phyloP scores from a whole-genome alignment of 2,329 filamentous ascomycete species.

The Colletotrichum acutatum region DNA sequence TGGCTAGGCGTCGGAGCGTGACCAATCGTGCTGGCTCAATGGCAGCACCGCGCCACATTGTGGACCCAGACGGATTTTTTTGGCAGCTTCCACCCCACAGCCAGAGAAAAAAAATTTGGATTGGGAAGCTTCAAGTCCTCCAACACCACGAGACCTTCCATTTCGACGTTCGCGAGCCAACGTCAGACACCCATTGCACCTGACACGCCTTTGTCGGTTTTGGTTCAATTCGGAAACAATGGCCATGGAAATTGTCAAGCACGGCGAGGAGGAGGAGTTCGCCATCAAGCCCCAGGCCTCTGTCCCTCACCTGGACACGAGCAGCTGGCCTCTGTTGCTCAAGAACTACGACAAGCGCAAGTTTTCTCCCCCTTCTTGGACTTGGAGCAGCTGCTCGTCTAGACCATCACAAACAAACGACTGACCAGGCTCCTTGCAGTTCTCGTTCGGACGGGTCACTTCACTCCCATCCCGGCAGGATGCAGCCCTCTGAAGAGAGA shows the following conservation, averaged over 20 bases:
- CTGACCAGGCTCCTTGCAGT: conserved; percentile 62
- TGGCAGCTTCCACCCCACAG: conserved; percentile 36
- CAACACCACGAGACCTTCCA: conserved; percentile 33
- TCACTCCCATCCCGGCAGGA: conserved; percentile 94
- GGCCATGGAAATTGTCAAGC: conserved; percentile 61
- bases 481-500: conserved; percentile 93
- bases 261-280: conserved; percentile 74
- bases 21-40: conserved; percentile 25
- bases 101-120: conserved; percentile 39
- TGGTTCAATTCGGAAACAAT: conserved; percentile 41
- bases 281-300: conserved; percentile 92
- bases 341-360: conserved; percentile 95
- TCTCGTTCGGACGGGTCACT: conserved; percentile 93
- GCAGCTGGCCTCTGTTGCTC: conserved; percentile 90
- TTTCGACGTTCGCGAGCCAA: conserved; percentile 33
- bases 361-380: conserved; percentile 46
- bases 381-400: conserved; percentile 6
- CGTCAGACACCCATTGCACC: conserved; percentile 25
- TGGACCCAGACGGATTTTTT: conserved; percentile 20
- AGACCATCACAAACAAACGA: conserved; percentile 39
- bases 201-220: conserved; percentile 11
- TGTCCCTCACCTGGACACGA: conserved; percentile 83
- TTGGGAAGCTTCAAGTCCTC: conserved; percentile 39
- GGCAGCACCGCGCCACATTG: conserved; percentile 23
- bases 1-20: conserved; percentile 9